These are phyloP conservation scores for Xerocomus spinulosus DNA, from an alignment of 768 basidiomycete genomes.

Conservation along the genomic window DNA sequence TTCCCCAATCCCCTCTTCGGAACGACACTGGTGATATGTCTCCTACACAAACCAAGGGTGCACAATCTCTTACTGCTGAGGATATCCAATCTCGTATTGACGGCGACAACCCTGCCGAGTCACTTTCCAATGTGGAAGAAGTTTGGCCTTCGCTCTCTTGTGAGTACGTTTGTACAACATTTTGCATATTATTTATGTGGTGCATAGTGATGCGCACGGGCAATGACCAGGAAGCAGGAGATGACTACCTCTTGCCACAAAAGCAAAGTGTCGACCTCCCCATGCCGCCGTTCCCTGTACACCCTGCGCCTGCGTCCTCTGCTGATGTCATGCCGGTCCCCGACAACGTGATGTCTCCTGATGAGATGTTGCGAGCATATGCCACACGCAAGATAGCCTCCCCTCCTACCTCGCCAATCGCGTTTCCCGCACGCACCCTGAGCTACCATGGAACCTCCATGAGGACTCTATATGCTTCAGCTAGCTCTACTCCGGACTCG, in stretches of 20 bases:
- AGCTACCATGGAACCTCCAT: slow-evolving; percentile 24
- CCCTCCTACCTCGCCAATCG: slow-evolving; percentile 30
- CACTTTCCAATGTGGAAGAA: slow-evolving; percentile 46
- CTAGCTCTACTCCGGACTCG: slow-evolving; percentile 10
- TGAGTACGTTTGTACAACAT: slow-evolving; percentile 32
- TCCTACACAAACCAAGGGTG: slow-evolving; percentile 41
- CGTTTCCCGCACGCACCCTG: slow-evolving; percentile 26
- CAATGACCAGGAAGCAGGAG: slow-evolving; percentile 22
- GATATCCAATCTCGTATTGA: slow-evolving; percentile 57
- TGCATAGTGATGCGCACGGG: slow-evolving; percentile 70
- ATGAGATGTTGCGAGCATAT: slow-evolving; percentile 74
- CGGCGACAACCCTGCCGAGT: slow-evolving; percentile 26
- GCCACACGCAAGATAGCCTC: slow-evolving; percentile 43
- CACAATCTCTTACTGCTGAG: slow-evolving; percentile 47
- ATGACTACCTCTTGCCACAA: slow-evolving; percentile 45
- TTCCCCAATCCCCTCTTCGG: slow-evolving; percentile 9
- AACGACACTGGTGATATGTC: slow-evolving; percentile 33
- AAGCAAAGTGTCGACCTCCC: slow-evolving; percentile 25
- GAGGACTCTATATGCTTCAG: slow-evolving; percentile 29
- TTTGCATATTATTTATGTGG: slow-evolving; percentile 5
- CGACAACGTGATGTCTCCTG: slow-evolving; percentile 51
- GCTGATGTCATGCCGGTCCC: slow-evolving; percentile 40
- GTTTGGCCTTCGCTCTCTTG: slow-evolving; percentile 66
- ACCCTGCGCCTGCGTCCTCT: slow-evolving; percentile 33
- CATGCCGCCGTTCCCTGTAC: slow-evolving; percentile 32